Percentiles rank a stretch among this genome's conserved stretches.
These are phyloP conservation scores for Aspergillus taichungensis DNA, from an alignment of 495 filamentous ascomycete species.

Conservation along the genomic window DNA sequence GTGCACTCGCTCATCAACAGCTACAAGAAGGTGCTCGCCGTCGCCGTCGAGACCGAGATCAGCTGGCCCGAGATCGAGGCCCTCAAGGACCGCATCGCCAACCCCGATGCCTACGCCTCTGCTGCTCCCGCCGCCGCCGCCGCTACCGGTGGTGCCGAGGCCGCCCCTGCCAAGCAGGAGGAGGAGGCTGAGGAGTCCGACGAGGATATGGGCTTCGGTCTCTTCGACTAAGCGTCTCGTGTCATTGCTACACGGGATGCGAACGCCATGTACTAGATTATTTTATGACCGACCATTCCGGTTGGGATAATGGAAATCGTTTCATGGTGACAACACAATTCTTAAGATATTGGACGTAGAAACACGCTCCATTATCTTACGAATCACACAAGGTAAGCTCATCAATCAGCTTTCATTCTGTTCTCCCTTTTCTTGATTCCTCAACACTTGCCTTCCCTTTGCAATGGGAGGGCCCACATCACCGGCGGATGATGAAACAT, in stretches of 20 bases:
- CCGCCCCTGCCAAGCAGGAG: conserved; percentile 47
- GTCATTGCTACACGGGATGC: conserved; percentile 16
- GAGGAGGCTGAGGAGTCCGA: conserved; percentile 40
- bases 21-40: conserved; percentile 94
- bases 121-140: conserved; percentile 60
- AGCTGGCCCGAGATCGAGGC: conserved; percentile 93
- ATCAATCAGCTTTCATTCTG: conserved; percentile 2
- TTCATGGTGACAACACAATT: conserved; percentile 20
- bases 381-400: conserved; percentile 22
- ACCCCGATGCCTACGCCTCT: conserved; percentile 88
- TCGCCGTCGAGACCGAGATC: conserved; percentile 85
- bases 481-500: conserved; percentile 43
- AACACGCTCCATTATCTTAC: conserved; percentile 26
- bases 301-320: conserved; percentile 24
- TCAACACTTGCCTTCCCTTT: background rate
- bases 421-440: background rate
- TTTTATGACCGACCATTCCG: conserved; percentile 22
- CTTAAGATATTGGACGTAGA: conserved; percentile 32
- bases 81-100: conserved; percentile 98
- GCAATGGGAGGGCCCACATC: conserved; percentile 1
- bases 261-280: conserved; percentile 38
- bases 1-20: conserved; percentile 90
- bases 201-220: conserved; percentile 48
- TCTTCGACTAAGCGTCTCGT: conserved; percentile 46
- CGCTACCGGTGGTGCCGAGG: conserved; percentile 38